phyloP scores from a whole-genome alignment of 176 grass and related monocot species.

The Oryza longistaminata region DNA sequence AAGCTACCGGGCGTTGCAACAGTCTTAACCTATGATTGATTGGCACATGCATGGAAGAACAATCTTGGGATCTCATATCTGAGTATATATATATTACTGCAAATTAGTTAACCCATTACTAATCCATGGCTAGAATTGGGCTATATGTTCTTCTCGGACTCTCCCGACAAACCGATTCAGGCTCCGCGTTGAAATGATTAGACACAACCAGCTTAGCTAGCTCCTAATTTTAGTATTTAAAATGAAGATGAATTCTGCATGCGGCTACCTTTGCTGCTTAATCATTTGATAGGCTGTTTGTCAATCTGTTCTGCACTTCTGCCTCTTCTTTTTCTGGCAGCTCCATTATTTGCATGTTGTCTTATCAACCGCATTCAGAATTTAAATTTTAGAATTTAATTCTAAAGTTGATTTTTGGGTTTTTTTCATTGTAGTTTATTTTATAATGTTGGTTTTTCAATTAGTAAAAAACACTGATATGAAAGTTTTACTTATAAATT shows the following conservation, averaged over 20 bases:
- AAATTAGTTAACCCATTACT: not conserved
- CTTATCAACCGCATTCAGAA: too few species aligned
- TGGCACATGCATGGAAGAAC: slow-evolving; percentile 26
- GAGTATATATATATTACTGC: not conserved
- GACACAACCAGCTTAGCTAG: not conserved
- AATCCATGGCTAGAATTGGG: not conserved
- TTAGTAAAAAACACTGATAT: too few species aligned
- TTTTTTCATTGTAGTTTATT: too few species aligned
- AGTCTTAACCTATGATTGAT: not conserved
- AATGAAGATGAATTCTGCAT: not conserved
- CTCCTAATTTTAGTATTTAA: not conserved
- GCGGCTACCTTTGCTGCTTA: not conserved
- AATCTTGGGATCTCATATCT: slow-evolving; percentile 14
- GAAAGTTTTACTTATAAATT: too few species aligned
- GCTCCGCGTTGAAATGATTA: not conserved
- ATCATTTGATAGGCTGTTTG: not conserved
- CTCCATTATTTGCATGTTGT: too few species aligned
- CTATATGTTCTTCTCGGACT: too few species aligned
- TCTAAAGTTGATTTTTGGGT: too few species aligned
- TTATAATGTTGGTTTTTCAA: too few species aligned
- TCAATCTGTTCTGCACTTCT: not conserved
- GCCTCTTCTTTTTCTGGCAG: not conserved
- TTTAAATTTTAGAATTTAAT: too few species aligned
- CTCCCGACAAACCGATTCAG: too few species aligned
- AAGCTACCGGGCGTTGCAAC: slow-evolving; percentile 33